Evolutionary conservation across 352 stramenopile genomes (phyloP), one percentile per base, ranked within the genome.

Genomic region (Globisporangium spinosum): DNA sequence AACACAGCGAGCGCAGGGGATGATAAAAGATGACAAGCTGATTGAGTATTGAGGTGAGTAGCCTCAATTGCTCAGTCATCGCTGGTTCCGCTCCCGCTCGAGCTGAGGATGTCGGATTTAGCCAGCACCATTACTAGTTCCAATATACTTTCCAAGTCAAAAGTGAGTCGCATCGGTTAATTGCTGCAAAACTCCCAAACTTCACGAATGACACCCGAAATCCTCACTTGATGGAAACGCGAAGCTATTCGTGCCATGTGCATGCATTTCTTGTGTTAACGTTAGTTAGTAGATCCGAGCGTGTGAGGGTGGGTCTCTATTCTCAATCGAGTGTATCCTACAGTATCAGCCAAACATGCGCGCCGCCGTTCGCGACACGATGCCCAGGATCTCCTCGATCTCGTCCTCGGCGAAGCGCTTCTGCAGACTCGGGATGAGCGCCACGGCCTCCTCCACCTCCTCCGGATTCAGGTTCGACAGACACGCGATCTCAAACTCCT

Each of bases 401-500:
- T 97, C 89, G 53, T 96, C 89, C 64, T 96, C 89, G 7, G 81
- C 86, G 49, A 96, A 95, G 62, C 85, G 83, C 76, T 94, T 95
- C 67, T 96, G 85, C 40, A 97, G 75, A 71, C 87, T 96, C 61
- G 89, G 89, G 59, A 97, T 94, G 45, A 97, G 77, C 67, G 89
- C 87, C 25, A 94, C 85, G 35, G 89, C 87, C 68, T 97, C 89
- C 69, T 97, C 89, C 2, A 94, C 83, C 64, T 96, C 89, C 64
- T 97, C 89, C 8, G 87, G 87, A 70, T 97, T 97, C 72, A 97
- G 67, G 68, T 97, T 97, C 57, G 89, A 95, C 64, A 96, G 66
- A 75, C 88, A 95, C 61, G 89, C 83, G 70, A 96, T 94, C 77
- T 97, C 89, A 67, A 96, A 97, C 76, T 95, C 89, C 71, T 96